phyloP scores from a whole-genome alignment of 768 basidiomycete species.

The Lentinula aciculospora region DNA sequence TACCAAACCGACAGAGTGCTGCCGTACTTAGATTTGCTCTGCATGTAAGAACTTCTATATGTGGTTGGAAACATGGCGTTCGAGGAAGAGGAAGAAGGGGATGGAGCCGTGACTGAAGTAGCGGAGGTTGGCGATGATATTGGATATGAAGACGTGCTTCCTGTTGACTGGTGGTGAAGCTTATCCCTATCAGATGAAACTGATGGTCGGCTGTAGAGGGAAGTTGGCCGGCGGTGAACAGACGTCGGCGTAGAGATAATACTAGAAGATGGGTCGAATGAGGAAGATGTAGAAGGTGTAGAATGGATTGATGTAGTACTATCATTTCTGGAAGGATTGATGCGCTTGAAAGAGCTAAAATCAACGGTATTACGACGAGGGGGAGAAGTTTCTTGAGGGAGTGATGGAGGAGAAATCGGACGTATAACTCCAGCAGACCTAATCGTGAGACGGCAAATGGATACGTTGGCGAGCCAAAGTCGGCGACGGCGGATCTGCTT shows the following conservation, averaged over 20 bases:
- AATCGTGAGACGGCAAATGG: slow-evolving; percentile 42
- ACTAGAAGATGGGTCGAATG: slow-evolving; percentile 9
- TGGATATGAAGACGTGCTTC: slow-evolving; percentile 24
- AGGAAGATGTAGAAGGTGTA: slow-evolving; percentile 9
- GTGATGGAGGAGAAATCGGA: slow-evolving; percentile 9
- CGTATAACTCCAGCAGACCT: slow-evolving; percentile 18
- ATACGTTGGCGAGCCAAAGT: slow-evolving; percentile 47
- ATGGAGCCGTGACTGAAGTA: slow-evolving; percentile 10
- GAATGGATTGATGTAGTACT: slow-evolving; percentile 14
- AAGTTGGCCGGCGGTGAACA: slow-evolving; percentile 39
- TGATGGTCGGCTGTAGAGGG: slow-evolving; percentile 35
- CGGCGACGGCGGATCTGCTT: slow-evolving; percentile 43
- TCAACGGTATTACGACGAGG: slow-evolving; percentile 35
- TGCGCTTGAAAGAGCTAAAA: slow-evolving; percentile 13
- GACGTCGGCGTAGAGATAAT: slow-evolving; percentile 13
- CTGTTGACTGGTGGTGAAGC: not conserved
- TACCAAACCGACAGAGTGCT: slow-evolving; percentile 59
- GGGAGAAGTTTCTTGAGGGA: not conserved
- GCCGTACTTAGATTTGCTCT: slow-evolving; percentile 57
- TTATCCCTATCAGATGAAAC: slow-evolving; percentile 12
- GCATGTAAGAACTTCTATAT: slow-evolving; percentile 74
- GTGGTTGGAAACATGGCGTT: slow-evolving; percentile 55
- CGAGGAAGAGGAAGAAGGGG: slow-evolving; percentile 18
- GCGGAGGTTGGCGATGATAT: slow-evolving; percentile 8
- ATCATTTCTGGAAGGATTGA: slow-evolving; percentile 7